Evolutionary conservation across 768 basidiomycete species (phyloP).

Genomic region (Lyophyllum decastes): DNA sequence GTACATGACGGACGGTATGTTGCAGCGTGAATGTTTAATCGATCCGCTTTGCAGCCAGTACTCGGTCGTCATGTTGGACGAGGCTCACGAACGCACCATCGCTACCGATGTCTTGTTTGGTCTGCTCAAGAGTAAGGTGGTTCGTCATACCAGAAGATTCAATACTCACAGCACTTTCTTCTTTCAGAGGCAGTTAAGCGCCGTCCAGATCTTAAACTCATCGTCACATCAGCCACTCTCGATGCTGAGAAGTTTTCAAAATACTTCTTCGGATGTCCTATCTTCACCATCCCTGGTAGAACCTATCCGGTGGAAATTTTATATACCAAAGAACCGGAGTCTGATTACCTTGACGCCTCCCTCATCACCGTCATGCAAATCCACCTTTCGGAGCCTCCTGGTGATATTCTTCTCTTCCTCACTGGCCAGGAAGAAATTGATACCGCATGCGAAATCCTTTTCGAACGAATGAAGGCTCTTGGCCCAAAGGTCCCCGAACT

Average conservation of each 20-base stretch:
- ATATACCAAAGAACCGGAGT: slow-evolving; percentile 99
- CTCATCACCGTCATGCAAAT: slow-evolving; percentile 99
- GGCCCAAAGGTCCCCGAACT: slow-evolving; percentile 99
- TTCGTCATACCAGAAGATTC: not conserved
- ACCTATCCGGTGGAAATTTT: slow-evolving; percentile 98
- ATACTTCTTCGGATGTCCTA: slow-evolving; percentile 98
- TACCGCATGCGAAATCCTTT: slow-evolving; percentile 95
- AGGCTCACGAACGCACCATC: slow-evolving; percentile 98
- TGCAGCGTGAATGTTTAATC: slow-evolving; percentile 94
- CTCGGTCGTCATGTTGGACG: slow-evolving; percentile 96
- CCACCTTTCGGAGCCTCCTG: slow-evolving; percentile 96
- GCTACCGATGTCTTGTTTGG: slow-evolving; percentile 99
- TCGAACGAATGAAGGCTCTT: slow-evolving; percentile 97
- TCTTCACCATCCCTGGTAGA: slow-evolving; percentile 99
- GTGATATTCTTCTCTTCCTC: slow-evolving; percentile 94
- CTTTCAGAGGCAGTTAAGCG: slow-evolving; percentile 87
- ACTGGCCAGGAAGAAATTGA: slow-evolving; percentile 99
- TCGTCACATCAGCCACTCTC: slow-evolving; percentile 98
- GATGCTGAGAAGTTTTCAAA: slow-evolving; percentile 99
- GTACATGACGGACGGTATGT: slow-evolving; percentile 99
- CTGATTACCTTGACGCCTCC: slow-evolving; percentile 96
- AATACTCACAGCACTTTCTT: slow-evolving; percentile 17
- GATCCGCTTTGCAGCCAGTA: slow-evolving; percentile 93
- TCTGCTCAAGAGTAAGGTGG: slow-evolving; percentile 78
- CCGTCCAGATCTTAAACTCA: slow-evolving; percentile 93